Percentiles rank a stretch among this genome's conserved stretches.
Evolutionary conservation across 2,329 filamentous ascomycete species (phyloP).

Genomic region (Aspergillus jensenii): DNA sequence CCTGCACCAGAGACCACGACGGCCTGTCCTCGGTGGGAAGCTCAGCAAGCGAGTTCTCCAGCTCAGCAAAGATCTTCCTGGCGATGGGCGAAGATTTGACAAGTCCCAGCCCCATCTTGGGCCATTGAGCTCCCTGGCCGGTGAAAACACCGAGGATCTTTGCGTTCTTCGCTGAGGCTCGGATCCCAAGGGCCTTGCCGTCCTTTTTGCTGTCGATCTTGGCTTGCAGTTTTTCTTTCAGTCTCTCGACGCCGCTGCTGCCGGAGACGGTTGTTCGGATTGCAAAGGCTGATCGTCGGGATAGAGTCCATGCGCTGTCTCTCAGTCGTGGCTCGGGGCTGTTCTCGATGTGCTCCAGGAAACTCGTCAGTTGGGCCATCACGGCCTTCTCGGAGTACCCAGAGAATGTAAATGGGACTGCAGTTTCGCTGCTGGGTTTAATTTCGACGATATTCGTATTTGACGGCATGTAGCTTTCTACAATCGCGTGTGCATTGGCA

Average conservation of each 20-base stretch:
- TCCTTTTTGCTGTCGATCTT: neutral
- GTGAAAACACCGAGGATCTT: conserved; percentile 12
- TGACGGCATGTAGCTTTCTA: conserved; percentile 4
- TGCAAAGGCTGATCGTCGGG: neutral
- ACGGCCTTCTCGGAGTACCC: neutral
- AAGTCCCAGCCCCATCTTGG: conserved; percentile 10
- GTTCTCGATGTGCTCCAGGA: neutral
- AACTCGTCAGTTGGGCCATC: neutral
- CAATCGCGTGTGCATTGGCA: conserved; percentile 14
- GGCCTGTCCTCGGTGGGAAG: neutral
- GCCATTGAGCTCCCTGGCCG: conserved; percentile 24
- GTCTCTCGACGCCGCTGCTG: neutral
- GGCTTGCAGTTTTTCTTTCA: neutral
- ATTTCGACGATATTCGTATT: neutral
- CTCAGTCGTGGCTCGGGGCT: neutral
- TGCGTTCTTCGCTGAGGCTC: neutral
- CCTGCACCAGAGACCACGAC: neutral
- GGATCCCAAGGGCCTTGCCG: neutral
- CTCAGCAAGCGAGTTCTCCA: neutral
- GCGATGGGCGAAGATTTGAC: neutral
- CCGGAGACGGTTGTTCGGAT: neutral
- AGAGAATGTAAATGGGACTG: neutral
- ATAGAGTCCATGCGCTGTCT: neutral
- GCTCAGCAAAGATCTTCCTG: neutral
- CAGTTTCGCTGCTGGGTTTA: neutral